Evolutionary conservation across 495 filamentous ascomycete genomes (phyloP), one percentile per base, ranked within the genome.

Genomic region (Aspergillus homomorphus): DNA sequence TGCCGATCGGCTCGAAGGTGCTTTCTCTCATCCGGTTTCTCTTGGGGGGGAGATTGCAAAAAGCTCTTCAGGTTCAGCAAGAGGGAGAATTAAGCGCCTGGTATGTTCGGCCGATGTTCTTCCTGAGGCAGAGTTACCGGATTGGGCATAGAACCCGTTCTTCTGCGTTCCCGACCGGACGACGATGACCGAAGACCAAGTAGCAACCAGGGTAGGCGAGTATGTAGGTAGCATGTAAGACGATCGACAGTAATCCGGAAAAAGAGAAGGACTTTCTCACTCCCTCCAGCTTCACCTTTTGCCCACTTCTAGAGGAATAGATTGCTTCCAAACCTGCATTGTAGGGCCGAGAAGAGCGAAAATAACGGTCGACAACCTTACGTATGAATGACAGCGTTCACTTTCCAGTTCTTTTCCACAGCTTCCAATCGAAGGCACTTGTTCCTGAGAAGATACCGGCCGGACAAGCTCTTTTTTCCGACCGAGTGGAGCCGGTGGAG

Each of bases 401-500:
- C 16, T 26, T 53, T 51, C n/a, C n/a, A n/a, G n/a, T n/a, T n/a
- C n/a, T 33, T 14, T 26, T 45, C 18, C 16, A 18, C 22, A 46
- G 19, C 26, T 48, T 33, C 51, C 23, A 53, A 53, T 41, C 19
- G 19, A 20, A 38, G 19, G 4, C 18, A 43, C 33, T 60, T 45
- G 64, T 63, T 63, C 56, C 56, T 57, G 56, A 57, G 44, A 38
- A 53, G 54, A 54, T 48, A 50, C 57, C 62, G 33, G 33, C 33
- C 33, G 59, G 59, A 62, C 53, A 66, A 69, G 66, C 62, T 68
- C 69, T 64, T 69, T 72, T 71, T 72, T 68, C 69, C 70, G 72
- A 71, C 57, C 52, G 21, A 61, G 67, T 71, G 69, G 66, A 67
- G 67, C 62, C 20, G 41, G 63, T 63, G 65, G 60, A 64, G 65